Base-by-base conservation (phyloP, 139 green algal genomes). In the Parachlorella kessleri region DNA sequence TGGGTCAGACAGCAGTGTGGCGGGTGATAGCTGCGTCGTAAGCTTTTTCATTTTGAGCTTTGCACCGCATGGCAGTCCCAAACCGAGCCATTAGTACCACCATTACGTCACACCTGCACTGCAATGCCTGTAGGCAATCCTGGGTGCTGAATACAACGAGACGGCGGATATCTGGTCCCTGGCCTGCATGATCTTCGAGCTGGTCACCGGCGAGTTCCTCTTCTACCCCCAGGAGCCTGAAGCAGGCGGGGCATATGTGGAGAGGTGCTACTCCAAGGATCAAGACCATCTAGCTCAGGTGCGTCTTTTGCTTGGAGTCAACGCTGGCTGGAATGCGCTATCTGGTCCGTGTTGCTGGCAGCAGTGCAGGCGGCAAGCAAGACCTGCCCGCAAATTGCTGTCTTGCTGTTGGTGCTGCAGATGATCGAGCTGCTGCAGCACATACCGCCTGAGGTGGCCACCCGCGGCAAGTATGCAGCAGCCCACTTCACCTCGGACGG, bases 171-270 rank as follows among this genome's bases (percentile, higher is more conserved):
- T 99, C 82, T 99, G 97, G 97, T 96, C 88, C 9, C 55, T 99
- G 55, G 97, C 95, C 0, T 99, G 97, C 88, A 93, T 98, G 81
- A 73, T 98, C 3, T 99, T 99, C 89, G 97, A 99, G 88, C 90
- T 99, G 73, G 86, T 90, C n/a, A 99, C 96, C 2, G 97, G 97
- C 6, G 97, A 99, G 85, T 91, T 98, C 42, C 89, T 99, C 54
- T 99, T 99, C 83, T 96, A 99, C 80, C 96, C 96, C 3, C 82
- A 88, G 32, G 70, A 83, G 36, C 78, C 70, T 5, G 36, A 66
- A 33, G 66, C 32, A 3, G 67, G 71, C 9, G 53, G 55, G 3
- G 41, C 75, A 28, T 82, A 70, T 68, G 81, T 83, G 65, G 91
- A 97, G 54, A n/a, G n/a, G n/a, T n/a, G n/a, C n/a, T n/a, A n/a